Evolutionary conservation across 176 grass and related monocot genomes (phyloP).

Genomic region (Tillandsia fasciculata): DNA sequence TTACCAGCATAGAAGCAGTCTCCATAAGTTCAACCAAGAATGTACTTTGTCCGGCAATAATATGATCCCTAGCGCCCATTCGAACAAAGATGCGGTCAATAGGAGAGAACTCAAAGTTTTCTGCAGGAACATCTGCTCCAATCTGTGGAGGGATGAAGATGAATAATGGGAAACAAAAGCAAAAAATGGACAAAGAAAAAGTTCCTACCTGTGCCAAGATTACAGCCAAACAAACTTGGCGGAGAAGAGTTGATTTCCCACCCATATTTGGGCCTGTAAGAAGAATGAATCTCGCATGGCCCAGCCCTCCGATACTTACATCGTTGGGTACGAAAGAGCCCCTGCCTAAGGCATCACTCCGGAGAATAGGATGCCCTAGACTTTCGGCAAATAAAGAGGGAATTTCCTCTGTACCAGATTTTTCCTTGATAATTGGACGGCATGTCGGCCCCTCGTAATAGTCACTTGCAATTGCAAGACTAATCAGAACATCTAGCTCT

Average conservation of each 20-base stretch:
- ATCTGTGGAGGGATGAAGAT: conserved; percentile 44
- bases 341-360: conserved; percentile 59
- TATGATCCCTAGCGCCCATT: conserved; percentile 94
- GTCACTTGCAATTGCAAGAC: conserved; percentile 72
- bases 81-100: conserved; percentile 94
- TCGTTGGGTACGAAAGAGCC: conserved; percentile 88
- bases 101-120: conserved; percentile 71
- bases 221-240: conserved; percentile 87
- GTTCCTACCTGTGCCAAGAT: conserved; percentile 76
- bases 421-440: conserved; percentile 59
- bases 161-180: conserved; percentile 2
- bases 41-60: conserved; percentile 89
- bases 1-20: conserved; percentile 86
- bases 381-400: conserved; percentile 68
- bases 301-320: conserved; percentile 57
- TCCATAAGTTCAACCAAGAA: conserved; percentile 88
- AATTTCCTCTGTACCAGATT: conserved; percentile 27
- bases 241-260: conserved; percentile 95
- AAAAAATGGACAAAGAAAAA: conserved; percentile 12
- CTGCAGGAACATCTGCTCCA: conserved; percentile 90
- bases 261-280: conserved; percentile 98
- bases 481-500: conserved; percentile 92
- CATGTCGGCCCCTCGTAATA: conserved; percentile 84
- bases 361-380: conserved; percentile 79
- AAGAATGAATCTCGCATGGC: conserved; percentile 64